A percentile compares a stretch with the other conserved stretches of the same genome.
Evolutionary conservation across 148 eudicot species (phyloP).

Genomic region (Cornus kousa): DNA sequence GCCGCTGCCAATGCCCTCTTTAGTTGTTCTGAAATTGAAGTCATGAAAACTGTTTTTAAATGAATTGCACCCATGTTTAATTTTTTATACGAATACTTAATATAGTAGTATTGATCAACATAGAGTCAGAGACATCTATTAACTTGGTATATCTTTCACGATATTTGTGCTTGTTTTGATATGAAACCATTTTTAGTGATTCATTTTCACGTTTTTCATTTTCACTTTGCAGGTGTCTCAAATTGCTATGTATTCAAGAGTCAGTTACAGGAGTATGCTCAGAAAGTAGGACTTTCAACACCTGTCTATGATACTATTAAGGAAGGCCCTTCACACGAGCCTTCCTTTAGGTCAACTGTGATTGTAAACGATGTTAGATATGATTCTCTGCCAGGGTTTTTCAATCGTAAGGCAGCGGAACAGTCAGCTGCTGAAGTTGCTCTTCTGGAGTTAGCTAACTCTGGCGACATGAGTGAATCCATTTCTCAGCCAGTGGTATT

Average conservation of each 20-base stretch:
- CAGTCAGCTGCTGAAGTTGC: conserved; percentile 99
- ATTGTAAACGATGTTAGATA: conserved; percentile 53
- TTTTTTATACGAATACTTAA: background rate
- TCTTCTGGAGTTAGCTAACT: conserved; percentile 46
- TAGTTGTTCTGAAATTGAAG: background rate
- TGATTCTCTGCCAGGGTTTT: conserved; percentile 81
- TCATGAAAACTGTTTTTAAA: background rate
- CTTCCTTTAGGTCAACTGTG: conserved; percentile 81
- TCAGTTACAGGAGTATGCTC: conserved; percentile 84
- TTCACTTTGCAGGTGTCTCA: conserved; percentile 45
- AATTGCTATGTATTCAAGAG: conserved; percentile 93
- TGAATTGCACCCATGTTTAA: background rate
- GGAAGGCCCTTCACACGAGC: conserved; percentile 95
- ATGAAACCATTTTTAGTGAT: background rate
- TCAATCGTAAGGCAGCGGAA: conserved; percentile 89
- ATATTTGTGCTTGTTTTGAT: background rate
- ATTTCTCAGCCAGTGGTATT: conserved; percentile 82
- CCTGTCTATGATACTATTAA: conserved; percentile 84
- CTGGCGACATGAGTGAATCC: conserved; percentile 32
- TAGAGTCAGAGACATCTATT: background rate
- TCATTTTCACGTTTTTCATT: background rate
- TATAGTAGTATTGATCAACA: background rate
- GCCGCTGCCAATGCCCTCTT: background rate
- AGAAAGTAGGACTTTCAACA: conserved; percentile 64
- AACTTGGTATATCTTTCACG: background rate